Base-by-base conservation (phyloP, 2,329 filamentous ascomycete genomes). In the Penicillium sp. region DNA sequence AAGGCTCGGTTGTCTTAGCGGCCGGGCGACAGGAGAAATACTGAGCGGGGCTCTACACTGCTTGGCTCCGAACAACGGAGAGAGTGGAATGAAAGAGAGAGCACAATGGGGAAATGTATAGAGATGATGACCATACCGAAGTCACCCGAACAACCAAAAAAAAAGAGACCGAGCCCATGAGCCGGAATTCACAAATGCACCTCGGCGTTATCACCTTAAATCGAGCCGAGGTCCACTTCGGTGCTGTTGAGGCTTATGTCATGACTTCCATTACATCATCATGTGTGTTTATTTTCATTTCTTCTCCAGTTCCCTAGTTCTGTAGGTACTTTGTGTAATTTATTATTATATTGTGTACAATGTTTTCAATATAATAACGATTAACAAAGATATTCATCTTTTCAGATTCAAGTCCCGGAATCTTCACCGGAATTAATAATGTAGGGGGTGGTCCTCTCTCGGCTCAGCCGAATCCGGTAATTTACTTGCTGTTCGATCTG, bases 151-250 rank as follows among this genome's bases (percentile, higher is more conserved):
- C 25, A 37, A 37, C 38, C 15, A 51, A 51, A 29, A 50, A 45
- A 31, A 50, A 45, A 29, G 6, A 15, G 49, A 60, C 60, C 54
- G 58, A 61, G 55, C 51, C 50, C 37, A 43, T 56, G 38, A 43
- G 46, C 49, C 50, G 45, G 52, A 49, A 52, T 61, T 58, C 47
- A 51, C 35, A 59, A 57, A 56, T 57, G 62, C 66, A 70, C 71
- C 71, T 73, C 71, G 71, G 71, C 67, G 69, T 59, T 60, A 7
- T 52, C 50, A 66, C 62, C 62, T 68, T 69, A 67, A 69, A 67
- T 66, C 50, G 62, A 69, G 62, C 71, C 71, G 71, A 73, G 71
- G 71, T 73, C 63, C 69, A 67, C 56, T 55, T 52, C 46, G 43
- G 50, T 23, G 33, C 9, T 40, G 37, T 1, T 12, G n/a, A 19